Evolutionary conservation across 345 rosid genomes (phyloP).

Genomic region (Corchorus olitorius): DNA sequence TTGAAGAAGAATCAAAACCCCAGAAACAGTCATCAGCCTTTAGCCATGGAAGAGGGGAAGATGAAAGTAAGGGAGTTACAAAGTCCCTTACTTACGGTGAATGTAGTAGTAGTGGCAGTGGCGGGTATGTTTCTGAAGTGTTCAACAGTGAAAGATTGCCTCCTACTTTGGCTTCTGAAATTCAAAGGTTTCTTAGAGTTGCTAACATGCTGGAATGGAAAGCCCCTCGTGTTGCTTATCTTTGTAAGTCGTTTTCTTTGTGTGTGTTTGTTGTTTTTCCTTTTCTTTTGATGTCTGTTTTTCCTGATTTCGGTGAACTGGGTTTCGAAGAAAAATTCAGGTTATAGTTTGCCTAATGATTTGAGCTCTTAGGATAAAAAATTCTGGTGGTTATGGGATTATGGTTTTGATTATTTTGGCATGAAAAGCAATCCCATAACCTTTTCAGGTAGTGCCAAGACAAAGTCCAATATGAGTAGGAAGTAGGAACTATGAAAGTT

Average conservation of each 20-base stretch:
- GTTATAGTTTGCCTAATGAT: not conserved
- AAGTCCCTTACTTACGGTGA: constrained; percentile 46
- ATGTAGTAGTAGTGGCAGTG: constrained; percentile 11
- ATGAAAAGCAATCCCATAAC: not conserved
- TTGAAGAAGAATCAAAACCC: constrained; percentile 26
- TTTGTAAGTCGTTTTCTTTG: constrained; percentile 44
- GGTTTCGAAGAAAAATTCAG: not conserved
- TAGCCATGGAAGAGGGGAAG: constrained; percentile 35
- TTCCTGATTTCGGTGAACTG: not conserved
- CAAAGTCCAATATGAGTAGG: not conserved
- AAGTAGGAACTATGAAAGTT: not conserved
- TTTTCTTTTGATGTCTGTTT: not conserved
- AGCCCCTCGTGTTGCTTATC: constrained; percentile 85
- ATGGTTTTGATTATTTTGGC: not conserved
- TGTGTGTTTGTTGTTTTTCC: too few species aligned
- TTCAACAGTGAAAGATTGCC: constrained; percentile 96
- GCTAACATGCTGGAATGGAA: constrained; percentile 69
- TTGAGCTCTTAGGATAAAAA: not conserved
- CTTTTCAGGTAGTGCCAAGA: not conserved
- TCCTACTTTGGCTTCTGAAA: constrained; percentile 64
- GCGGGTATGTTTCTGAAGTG: constrained; percentile 49
- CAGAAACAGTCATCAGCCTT: not conserved
- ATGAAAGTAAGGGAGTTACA: not conserved
- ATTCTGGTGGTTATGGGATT: not conserved
- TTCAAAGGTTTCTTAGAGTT: constrained; percentile 83